Conservation (phyloP, 2,329 filamentous ascomycete species). For the Sporothrix sp. region DNA sequence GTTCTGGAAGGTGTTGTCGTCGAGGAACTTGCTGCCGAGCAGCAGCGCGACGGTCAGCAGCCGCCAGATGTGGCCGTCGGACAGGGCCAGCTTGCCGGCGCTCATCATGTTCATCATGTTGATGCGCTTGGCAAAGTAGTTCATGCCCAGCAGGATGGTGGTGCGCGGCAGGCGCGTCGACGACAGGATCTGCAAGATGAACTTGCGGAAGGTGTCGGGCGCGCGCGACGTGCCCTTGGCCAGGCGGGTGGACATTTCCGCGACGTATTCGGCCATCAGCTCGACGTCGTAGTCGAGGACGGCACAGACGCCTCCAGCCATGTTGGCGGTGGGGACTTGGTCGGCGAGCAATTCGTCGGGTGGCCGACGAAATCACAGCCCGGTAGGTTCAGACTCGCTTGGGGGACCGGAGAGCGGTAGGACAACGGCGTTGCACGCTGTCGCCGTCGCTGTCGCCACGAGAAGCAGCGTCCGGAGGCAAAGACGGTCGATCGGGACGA, state of each 20-base stretch:
- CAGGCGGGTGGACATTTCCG: conserved; percentile 66
- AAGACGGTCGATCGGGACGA: conserved; percentile 22
- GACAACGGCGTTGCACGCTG: conserved; percentile 17
- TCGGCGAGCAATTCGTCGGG: conserved; percentile 21
- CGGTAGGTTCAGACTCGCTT: too few species aligned
- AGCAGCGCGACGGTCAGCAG: conserved; percentile 78
- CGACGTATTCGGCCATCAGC: conserved; percentile 89
- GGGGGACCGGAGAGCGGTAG: too few species aligned
- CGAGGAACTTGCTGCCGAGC: conserved; percentile 87
- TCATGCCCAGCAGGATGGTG: conserved; percentile 82
- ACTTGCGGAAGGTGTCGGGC: conserved; percentile 67
- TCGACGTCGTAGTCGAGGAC: conserved; percentile 97
- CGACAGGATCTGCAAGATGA: conserved; percentile 80
- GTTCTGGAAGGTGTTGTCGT: conserved; percentile 97
- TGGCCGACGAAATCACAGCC: conserved; percentile 6
- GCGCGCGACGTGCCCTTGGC: conserved; percentile 46
- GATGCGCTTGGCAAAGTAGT: conserved; percentile 78
- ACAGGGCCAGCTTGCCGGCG: conserved; percentile 40
- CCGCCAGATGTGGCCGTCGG: conserved; percentile 69
- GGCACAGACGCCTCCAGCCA: conserved; percentile 78
- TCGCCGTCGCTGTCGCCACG: conserved; percentile 19
- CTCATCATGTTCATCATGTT: conserved; percentile 55
- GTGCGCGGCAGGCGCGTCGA: conserved; percentile 85
- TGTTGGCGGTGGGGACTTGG: conserved; percentile 32
- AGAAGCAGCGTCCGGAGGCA: conserved; percentile 22